Conservation (phyloP, 768 basidiomycete species). For the Tricholoma flavovirens region DNA sequence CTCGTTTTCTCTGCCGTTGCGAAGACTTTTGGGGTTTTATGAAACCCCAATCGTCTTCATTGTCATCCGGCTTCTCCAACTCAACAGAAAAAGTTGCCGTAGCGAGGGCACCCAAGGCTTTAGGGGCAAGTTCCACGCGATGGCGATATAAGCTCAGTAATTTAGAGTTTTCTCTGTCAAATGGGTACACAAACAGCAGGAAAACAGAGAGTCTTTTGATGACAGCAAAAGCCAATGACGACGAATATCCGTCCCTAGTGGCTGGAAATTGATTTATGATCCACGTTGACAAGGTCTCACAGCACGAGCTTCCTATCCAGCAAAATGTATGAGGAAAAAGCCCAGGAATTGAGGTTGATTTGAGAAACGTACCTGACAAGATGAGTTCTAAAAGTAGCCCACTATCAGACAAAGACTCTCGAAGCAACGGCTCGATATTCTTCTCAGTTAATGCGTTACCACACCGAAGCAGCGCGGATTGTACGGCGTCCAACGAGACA, state of each 20-base stretch:
- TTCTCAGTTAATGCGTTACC: background rate
- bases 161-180: constrained; percentile 6
- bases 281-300: background rate
- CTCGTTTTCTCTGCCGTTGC: constrained; percentile 8
- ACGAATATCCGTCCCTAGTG: constrained; percentile 12
- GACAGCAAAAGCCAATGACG: constrained; percentile 17
- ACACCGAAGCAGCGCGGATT: background rate
- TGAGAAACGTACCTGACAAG: constrained; percentile 18
- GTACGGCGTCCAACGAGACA: background rate
- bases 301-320: constrained; percentile 14
- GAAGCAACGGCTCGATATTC: background rate
- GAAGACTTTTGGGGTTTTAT: constrained; percentile 12
- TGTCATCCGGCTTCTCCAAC: background rate
- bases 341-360: constrained; percentile 7
- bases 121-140: constrained; percentile 18
- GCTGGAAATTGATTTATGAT: background rate
- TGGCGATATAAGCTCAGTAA: constrained; percentile 15
- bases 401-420: background rate
- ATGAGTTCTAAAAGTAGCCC: constrained; percentile 16
- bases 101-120: constrained; percentile 17
- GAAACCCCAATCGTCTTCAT: constrained; percentile 9
- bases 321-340: constrained; percentile 7
- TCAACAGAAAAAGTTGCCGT: constrained; percentile 10
- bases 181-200: constrained; percentile 18
- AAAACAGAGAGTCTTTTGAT: constrained; percentile 20